Percentiles rank a stretch among this genome's conserved stretches.
Evolutionary conservation across 306 rosid genomes (phyloP).

Genomic region (Luffa aegyptiaca): DNA sequence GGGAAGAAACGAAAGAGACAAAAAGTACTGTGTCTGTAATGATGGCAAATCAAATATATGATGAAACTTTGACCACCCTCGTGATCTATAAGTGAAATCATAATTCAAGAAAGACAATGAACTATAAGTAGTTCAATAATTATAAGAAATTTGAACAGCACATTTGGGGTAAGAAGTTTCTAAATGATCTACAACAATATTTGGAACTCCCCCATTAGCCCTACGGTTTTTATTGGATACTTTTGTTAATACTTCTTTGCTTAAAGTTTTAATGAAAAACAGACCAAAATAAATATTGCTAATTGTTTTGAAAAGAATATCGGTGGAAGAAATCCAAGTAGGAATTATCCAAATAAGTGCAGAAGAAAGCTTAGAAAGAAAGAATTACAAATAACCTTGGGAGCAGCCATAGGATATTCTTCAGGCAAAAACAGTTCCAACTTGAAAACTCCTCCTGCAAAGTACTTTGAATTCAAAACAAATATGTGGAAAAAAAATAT

Average conservation of each 20-base stretch:
- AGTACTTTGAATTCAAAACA: conserved; percentile 4
- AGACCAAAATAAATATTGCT: background rate
- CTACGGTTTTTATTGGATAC: background rate
- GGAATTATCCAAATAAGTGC: background rate
- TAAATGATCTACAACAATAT: background rate
- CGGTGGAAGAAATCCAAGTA: background rate
- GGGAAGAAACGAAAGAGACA: background rate
- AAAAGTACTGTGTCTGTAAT: background rate
- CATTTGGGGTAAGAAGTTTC: background rate
- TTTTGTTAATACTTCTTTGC: background rate
- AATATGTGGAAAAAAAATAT: background rate
- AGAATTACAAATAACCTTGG: conserved; percentile 54
- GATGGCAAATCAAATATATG: background rate
- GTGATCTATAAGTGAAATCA: background rate
- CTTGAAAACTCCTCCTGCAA: conserved; percentile 88
- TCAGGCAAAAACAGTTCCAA: conserved; percentile 93
- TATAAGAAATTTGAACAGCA: background rate
- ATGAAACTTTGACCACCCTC: background rate
- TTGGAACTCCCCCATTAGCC: background rate
- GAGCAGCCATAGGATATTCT: conserved; percentile 99
- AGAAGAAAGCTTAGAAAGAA: background rate
- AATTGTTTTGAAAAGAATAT: background rate
- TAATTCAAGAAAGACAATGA: background rate
- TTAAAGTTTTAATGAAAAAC: background rate
- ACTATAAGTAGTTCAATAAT: background rate